phyloP scores from a whole-genome alignment of 768 basidiomycete genomes.

The Podaxis pistillaris region DNA sequence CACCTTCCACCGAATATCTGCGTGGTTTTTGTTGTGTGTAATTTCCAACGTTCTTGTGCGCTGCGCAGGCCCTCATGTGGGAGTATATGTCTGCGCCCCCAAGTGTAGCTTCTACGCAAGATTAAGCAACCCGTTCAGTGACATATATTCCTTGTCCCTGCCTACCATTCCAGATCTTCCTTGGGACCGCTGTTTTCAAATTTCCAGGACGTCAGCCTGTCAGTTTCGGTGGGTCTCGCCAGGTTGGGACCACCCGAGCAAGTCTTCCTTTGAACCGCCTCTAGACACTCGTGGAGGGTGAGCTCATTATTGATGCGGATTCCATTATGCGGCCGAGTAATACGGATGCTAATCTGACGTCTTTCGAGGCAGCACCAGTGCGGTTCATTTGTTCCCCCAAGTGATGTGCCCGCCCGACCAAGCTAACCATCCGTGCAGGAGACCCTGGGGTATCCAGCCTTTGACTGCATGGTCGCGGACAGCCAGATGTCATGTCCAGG shows the following conservation, averaged over 20 bases:
- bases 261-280: conserved; percentile 46
- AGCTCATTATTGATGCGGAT: conserved; percentile 89
- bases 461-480: conserved; percentile 90
- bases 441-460: conserved; percentile 79
- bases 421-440: conserved; percentile 46
- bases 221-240: conserved; percentile 78
- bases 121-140: background rate
- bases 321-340: conserved; percentile 52
- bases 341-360: no score
- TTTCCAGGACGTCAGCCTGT: conserved; percentile 98
- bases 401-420: background rate
- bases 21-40: background rate
- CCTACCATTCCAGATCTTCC: conserved; percentile 65
- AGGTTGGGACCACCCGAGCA: conserved; percentile 86
- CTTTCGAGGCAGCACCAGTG: conserved; percentile 23
- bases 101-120: conserved; percentile 10
- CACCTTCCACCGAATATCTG: conserved; percentile 20
- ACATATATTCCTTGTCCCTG: conserved; percentile 24
- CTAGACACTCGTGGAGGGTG: conserved; percentile 84
- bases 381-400: conserved; percentile 21
- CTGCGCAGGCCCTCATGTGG: background rate
- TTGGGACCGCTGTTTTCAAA: conserved; percentile 48
- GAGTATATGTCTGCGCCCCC: background rate
- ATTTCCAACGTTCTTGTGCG: background rate
- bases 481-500: conserved; percentile 79